Percentiles rank a stretch among this genome's conserved stretches.
These are phyloP conservation scores for Sphagnum tenellum DNA, from an alignment of 225 moss, liverwort and hornwort genomes.

Conservation along the genomic window DNA sequence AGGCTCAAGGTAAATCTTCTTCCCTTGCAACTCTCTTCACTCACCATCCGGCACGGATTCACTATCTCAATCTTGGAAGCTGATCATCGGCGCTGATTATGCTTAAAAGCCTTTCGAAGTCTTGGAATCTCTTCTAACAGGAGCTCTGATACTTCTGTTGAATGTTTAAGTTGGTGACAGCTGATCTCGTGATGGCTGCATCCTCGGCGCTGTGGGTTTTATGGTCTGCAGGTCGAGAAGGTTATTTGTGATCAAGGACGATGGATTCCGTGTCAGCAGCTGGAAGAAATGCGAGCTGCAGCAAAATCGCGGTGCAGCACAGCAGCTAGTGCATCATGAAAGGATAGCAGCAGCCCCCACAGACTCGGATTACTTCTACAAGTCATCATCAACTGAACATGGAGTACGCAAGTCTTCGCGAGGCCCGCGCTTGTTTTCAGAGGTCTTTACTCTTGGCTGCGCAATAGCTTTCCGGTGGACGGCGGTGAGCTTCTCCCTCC, in stretches of 20 bases:
- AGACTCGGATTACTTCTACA: background rate
- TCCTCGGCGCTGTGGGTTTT: no score
- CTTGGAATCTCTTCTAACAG: no score
- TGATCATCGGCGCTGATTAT: no score
- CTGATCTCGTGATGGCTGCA: no score
- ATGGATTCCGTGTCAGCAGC: constrained; percentile 3
- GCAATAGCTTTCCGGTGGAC: constrained; percentile 85
- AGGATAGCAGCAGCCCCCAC: no score
- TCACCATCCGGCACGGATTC: no score
- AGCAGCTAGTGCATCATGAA: background rate
- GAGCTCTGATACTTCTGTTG: no score
- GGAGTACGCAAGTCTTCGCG: constrained; percentile 5
- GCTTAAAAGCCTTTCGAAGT: background rate
- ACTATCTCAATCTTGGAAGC: no score
- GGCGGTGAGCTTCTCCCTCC: constrained; percentile 16
- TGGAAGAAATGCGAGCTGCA: constrained; percentile 12
- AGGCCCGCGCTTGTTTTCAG: constrained; percentile 53
- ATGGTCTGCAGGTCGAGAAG: constrained; percentile 8
- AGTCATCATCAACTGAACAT: constrained; percentile 1
- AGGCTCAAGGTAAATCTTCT: constrained; percentile 29
- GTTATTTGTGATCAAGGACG: constrained; percentile 7
- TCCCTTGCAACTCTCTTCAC: no score
- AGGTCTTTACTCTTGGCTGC: constrained; percentile 74
- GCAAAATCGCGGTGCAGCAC: no score
- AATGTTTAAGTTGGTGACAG: no score